A percentile compares a stretch with the other conserved stretches of the same genome.
phyloP scores from a whole-genome alignment of 768 basidiomycete genomes.

The Tricholomella constricta region DNA sequence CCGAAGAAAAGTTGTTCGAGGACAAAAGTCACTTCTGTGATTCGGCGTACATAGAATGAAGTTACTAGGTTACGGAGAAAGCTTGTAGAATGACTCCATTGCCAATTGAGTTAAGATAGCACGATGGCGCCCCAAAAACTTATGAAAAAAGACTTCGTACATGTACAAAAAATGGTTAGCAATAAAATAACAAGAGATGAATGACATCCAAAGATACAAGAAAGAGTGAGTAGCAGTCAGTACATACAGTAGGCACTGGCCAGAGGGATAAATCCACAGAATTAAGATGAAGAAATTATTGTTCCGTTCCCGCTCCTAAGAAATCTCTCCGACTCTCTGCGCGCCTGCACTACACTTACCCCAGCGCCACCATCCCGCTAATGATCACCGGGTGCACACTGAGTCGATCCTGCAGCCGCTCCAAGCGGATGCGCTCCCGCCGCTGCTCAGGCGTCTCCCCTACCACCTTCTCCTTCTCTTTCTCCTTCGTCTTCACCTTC shows the following conservation, averaged over 20 bases:
- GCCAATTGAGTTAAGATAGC: no score
- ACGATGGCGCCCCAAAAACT: no score
- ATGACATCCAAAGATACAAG: slow-evolving; percentile 5
- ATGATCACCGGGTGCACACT: slow-evolving; percentile 15
- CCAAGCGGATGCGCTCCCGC: slow-evolving; percentile 16
- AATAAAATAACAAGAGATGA: slow-evolving; percentile 8
- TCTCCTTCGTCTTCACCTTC: slow-evolving; percentile 41
- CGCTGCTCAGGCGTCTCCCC: slow-evolving; percentile 18
- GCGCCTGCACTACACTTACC: no score
- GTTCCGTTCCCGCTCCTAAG: no score
- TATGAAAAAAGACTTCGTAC: no score
- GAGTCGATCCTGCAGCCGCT: slow-evolving; percentile 12
- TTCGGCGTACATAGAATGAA: no score
- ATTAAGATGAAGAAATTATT: neutral
- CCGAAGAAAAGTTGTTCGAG: no score
- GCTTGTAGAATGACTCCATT: no score
- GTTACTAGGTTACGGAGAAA: no score
- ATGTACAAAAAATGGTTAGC: slow-evolving; percentile 7
- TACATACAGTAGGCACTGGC: no score
- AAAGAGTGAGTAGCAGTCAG: slow-evolving; percentile 1
- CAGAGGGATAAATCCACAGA: neutral
- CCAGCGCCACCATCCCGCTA: slow-evolving; percentile 18
- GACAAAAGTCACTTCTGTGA: no score
- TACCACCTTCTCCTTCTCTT: slow-evolving; percentile 38
- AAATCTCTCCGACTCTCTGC: no score